Conservation (phyloP, 75 land plant genomes). For the Pinus tabuliformis region DNA sequence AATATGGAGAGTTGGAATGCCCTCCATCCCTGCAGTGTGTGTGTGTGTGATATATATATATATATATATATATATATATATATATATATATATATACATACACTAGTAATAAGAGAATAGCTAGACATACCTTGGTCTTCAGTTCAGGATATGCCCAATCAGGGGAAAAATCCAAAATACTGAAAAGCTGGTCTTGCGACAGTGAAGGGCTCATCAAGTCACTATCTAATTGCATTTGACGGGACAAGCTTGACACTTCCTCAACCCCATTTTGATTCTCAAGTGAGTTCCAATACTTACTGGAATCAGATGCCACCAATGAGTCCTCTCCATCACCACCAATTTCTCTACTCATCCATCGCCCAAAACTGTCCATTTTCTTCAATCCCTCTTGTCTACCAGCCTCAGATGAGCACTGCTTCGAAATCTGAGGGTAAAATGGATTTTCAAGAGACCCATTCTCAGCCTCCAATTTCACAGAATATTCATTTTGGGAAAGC, state of each 20-base stretch:
- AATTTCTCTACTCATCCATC: conserved; percentile 80
- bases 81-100: not conserved
- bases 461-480: not conserved
- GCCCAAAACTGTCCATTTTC: conserved; percentile 80
- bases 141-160: conserved; percentile 66
- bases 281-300: conserved; percentile 50
- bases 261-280: conserved; percentile 29
- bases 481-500: conserved; percentile 3
- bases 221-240: conserved; percentile 68
- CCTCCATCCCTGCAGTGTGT: not conserved
- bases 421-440: not conserved
- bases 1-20: not conserved
- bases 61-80: too few species aligned
- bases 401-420: conserved; percentile 10
- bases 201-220: conserved; percentile 50
- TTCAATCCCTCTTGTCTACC: conserved; percentile 29
- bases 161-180: conserved; percentile 77
- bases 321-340: conserved; percentile 62
- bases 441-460: not conserved
- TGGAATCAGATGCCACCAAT: conserved; percentile 41
- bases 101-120: not conserved
- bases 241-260: conserved; percentile 49
- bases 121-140: conserved; percentile 58
- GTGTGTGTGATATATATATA: too few species aligned
- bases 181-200: conserved; percentile 71